Conservation (phyloP, 2,329 filamentous ascomycete genomes). For the Didymella arachidicola region DNA sequence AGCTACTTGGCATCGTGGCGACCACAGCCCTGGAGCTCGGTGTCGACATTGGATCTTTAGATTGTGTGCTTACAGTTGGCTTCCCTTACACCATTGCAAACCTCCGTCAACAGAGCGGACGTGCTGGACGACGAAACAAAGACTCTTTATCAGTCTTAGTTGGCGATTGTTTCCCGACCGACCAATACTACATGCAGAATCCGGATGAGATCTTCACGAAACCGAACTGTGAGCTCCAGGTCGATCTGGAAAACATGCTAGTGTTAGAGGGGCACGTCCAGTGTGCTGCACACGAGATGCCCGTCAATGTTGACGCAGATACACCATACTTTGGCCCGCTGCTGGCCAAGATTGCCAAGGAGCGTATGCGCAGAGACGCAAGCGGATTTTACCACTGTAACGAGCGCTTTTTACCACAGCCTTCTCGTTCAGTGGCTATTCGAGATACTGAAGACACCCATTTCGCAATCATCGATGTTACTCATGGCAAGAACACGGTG, state of each 20-base stretch:
- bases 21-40: constrained; percentile 93
- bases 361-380: constrained; percentile 76
- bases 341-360: constrained; percentile 73
- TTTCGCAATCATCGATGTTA: constrained; percentile 91
- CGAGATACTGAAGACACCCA: constrained; percentile 90
- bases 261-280: constrained; percentile 94
- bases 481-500: constrained; percentile 80
- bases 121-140: constrained; percentile 89
- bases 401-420: constrained; percentile 83
- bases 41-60: constrained; percentile 92
- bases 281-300: constrained; percentile 95
- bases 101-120: constrained; percentile 89
- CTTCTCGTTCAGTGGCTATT: constrained; percentile 84
- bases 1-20: constrained; percentile 89
- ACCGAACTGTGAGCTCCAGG: constrained; percentile 86
- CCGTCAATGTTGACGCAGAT: constrained; percentile 81
- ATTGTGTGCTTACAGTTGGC: constrained; percentile 91
- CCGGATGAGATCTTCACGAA: constrained; percentile 92
- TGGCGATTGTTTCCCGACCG: constrained; percentile 86
- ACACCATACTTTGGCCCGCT: constrained; percentile 78
- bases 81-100: constrained; percentile 98
- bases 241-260: constrained; percentile 91
- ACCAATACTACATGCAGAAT: constrained; percentile 97
- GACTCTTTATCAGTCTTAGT: constrained; percentile 91
- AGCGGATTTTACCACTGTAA: constrained; percentile 90